Evolutionary conservation across 805 yeast genomes (phyloP).

Genomic region (Hagleromyces aurorensis): DNA sequence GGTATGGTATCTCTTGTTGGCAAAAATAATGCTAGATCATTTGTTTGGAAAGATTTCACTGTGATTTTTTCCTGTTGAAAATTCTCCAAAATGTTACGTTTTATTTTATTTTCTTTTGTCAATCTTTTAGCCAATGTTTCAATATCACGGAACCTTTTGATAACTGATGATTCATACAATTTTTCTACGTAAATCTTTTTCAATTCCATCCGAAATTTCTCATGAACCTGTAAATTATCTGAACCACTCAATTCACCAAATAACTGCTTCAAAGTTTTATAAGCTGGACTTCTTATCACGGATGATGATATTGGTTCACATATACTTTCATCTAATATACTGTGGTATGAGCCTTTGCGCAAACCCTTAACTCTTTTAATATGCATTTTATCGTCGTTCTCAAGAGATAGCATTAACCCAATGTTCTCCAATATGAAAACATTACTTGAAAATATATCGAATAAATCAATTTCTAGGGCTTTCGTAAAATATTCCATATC

Average conservation of each 20-base stretch:
- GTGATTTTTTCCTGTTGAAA: constrained; percentile 44
- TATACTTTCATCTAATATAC: constrained; percentile 27
- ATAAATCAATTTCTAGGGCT: too few species aligned
- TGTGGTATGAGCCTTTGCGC: constrained; percentile 38
- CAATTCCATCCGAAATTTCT: constrained; percentile 10
- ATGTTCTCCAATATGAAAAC: constrained; percentile 63
- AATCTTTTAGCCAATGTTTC: constrained; percentile 82
- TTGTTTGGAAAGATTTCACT: constrained; percentile 55
- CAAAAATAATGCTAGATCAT: constrained; percentile 76
- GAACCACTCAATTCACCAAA: constrained; percentile 8
- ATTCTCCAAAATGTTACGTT: constrained; percentile 23
- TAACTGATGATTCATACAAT: constrained; percentile 38
- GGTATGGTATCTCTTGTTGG: constrained; percentile 50
- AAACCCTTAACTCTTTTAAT: constrained; percentile 78
- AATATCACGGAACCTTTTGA: constrained; percentile 78
- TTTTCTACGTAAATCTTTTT: constrained; percentile 24
- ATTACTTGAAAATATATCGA: constrained; percentile 37
- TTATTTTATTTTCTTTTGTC: constrained; percentile 47
- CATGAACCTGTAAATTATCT: constrained; percentile 10
- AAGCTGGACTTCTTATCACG: constrained; percentile 43
- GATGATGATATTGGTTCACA: constrained; percentile 33
- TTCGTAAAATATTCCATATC: too few species aligned
- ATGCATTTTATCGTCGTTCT: constrained; percentile 33
- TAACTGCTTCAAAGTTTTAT: constrained; percentile 21
- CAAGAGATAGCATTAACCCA: constrained; percentile 48